Evolutionary conservation across 148 eudicot species (phyloP).

Genomic region (Spergularia bocconei): DNA sequence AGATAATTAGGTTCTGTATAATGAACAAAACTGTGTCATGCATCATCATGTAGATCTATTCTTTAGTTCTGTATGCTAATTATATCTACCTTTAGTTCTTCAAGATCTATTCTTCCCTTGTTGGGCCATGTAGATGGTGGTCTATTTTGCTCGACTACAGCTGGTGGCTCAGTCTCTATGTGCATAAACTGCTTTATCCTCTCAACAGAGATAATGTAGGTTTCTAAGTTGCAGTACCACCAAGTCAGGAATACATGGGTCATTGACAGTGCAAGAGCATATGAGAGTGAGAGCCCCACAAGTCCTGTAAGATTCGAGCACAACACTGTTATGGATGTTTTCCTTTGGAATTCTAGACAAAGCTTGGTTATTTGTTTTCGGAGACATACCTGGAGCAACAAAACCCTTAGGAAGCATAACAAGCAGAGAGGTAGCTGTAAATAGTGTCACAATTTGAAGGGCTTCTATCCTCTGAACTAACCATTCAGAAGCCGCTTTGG

Average conservation of each 20-base stretch:
- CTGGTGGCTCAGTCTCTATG: slow-evolving; percentile 60
- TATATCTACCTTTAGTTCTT: slow-evolving; percentile 44
- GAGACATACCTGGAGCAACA: slow-evolving; percentile 45
- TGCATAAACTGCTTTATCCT: slow-evolving; percentile 68
- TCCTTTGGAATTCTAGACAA: not conserved
- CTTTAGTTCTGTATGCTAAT: too few relatives aligned
- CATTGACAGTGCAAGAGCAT: slow-evolving; percentile 48
- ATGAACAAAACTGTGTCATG: too few relatives aligned
- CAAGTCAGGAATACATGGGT: slow-evolving; percentile 53
- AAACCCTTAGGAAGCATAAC: slow-evolving; percentile 46
- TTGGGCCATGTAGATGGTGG: slow-evolving; percentile 63
- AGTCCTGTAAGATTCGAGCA: slow-evolving; percentile 39
- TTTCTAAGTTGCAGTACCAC: slow-evolving; percentile 56
- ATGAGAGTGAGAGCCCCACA: slow-evolving; percentile 77
- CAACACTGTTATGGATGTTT: too few relatives aligned
- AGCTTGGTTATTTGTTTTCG: not conserved
- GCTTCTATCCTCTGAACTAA: slow-evolving; percentile 52
- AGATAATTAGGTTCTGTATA: too few relatives aligned
- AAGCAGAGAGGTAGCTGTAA: slow-evolving; percentile 49
- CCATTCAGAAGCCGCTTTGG: slow-evolving; percentile 56
- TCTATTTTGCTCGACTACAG: slow-evolving; percentile 43
- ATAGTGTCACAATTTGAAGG: slow-evolving; percentile 58
- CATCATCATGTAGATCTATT: too few relatives aligned
- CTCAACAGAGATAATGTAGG: slow-evolving; percentile 55
- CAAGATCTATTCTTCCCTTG: slow-evolving; percentile 43